Evolutionary conservation across 2,329 filamentous ascomycete genomes (phyloP), one percentile per base, ranked within the genome.

Genomic region (Ophiostoma ips): DNA sequence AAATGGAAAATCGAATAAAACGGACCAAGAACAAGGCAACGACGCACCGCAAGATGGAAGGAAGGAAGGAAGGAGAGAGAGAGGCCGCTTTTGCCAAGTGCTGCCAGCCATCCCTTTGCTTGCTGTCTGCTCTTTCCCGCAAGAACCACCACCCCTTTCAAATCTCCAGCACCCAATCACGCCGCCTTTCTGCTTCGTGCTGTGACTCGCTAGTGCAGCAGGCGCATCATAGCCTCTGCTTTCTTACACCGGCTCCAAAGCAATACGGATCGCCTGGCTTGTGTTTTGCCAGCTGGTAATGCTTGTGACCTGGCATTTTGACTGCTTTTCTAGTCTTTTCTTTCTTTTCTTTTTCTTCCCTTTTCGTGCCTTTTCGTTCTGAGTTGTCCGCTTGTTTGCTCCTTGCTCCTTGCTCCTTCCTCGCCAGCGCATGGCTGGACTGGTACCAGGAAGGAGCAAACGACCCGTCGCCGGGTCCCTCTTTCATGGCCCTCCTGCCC

Each of bases 171-270:
- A 33, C 15, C 52, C 52, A 53, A 51, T 51, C 46, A 53, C 35
- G 40, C 31, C 5, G 15, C 38, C 28, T 31, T 15, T n/a, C 18
- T 34, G 33, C 35, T 31, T 48, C 38, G 21, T 36, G 38, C 38
- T 53, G 51, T 48, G 50, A 53, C 51, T 48, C 45, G 49, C 51
- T 53, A 53, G 48, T 50, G 51, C 44, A 21, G 44, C 44, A 53
- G 35, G 45, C 45, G 50, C 37, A 44, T 41, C 38, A 52, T 44
- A 43, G 41, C 41, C 34, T 52, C 40, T 34, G 11, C 19, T 50
- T 41, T 52, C 50, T 46, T 34, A 49, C 50, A 28, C 47, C 50
- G 41, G 47, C 49, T 34, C 35, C 46, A 35, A 24, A 28, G 35
- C 16, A 13, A 33, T 16, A 24, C 16, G n/a, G 41, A 44, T 30